Conservation (phyloP, 352 stramenopile species). For the Elongisporangium prolatum region DNA sequence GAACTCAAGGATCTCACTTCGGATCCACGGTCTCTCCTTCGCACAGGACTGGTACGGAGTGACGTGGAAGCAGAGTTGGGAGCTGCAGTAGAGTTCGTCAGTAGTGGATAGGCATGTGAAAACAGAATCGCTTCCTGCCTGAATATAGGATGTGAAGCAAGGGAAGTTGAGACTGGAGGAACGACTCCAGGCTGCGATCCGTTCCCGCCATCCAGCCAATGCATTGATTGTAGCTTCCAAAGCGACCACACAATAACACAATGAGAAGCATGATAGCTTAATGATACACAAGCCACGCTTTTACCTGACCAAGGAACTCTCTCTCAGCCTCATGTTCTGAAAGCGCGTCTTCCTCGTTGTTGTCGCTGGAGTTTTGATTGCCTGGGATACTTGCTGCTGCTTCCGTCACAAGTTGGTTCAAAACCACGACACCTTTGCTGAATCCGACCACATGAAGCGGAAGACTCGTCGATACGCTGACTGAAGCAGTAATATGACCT, state of each 20-base stretch:
- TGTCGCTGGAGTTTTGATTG: slow-evolving; percentile 9
- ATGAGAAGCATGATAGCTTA: not conserved
- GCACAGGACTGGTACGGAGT: slow-evolving; percentile 60
- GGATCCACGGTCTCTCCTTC: slow-evolving; percentile 45
- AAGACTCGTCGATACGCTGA: slow-evolving; percentile 36
- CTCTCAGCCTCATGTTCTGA: slow-evolving; percentile 3
- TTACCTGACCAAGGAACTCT: not conserved
- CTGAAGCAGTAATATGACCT: slow-evolving; percentile 11
- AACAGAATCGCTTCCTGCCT: slow-evolving; percentile 14
- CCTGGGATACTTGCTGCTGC: slow-evolving; percentile 25
- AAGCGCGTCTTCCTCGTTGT: slow-evolving; percentile 9
- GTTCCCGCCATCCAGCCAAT: slow-evolving; percentile 64
- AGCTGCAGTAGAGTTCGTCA: slow-evolving; percentile 10
- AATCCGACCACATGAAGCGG: slow-evolving; percentile 63
- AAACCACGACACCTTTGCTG: slow-evolving; percentile 59
- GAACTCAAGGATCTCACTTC: slow-evolving; percentile 41
- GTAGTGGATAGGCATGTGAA: not conserved
- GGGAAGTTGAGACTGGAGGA: slow-evolving; percentile 8
- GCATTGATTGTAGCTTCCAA: slow-evolving; percentile 45
- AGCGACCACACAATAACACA: not conserved
- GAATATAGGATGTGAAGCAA: slow-evolving; percentile 16
- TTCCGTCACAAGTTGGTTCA: slow-evolving; percentile 72
- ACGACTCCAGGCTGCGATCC: slow-evolving; percentile 37
- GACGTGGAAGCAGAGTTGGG: slow-evolving; percentile 51
- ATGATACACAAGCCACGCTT: not conserved